phyloP scores from a whole-genome alignment of 257 asterid species.

The Anisodus tanguticus region DNA sequence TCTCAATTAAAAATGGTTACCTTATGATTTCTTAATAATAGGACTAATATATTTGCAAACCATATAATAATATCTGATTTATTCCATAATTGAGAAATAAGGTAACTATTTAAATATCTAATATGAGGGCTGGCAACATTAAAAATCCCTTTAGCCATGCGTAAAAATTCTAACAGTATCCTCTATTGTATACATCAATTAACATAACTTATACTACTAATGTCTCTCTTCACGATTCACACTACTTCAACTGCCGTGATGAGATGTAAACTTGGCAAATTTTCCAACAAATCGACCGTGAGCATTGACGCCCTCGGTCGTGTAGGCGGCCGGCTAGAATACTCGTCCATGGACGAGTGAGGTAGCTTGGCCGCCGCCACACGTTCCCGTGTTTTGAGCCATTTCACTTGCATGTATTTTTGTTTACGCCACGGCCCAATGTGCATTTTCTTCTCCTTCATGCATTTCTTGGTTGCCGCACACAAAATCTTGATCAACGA shows the following conservation, averaged over 20 bases:
- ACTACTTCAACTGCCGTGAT: conserved; percentile 68
- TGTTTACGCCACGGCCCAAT: conserved; percentile 95
- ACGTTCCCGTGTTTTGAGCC: conserved; percentile 64
- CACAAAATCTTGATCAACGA: conserved; percentile 69
- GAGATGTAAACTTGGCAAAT: conserved; percentile 49
- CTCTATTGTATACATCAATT: background rate
- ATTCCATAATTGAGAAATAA: too few relatives aligned
- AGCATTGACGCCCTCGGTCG: conserved; percentile 73
- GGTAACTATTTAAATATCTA: too few relatives aligned
- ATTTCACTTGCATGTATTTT: conserved; percentile 91
- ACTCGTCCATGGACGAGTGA: conserved; percentile 34
- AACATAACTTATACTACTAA: conserved; percentile 2
- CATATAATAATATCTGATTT: too few relatives aligned
- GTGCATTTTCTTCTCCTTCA: conserved; percentile 90
- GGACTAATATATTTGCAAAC: too few relatives aligned
- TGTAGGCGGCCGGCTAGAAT: conserved; percentile 41
- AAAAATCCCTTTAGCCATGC: too few relatives aligned
- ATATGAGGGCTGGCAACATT: too few relatives aligned
- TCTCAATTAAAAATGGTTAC: too few relatives aligned
- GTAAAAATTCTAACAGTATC: too few relatives aligned
- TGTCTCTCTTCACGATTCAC: conserved; percentile 34
- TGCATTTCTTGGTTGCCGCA: conserved; percentile 74
- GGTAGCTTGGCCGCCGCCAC: conserved; percentile 41
- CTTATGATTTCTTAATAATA: too few relatives aligned
- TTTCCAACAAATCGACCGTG: conserved; percentile 66